phyloP scores from a whole-genome alignment of 371 early-diverging fungal genomes.

The Rhizopus stolonifer region DNA sequence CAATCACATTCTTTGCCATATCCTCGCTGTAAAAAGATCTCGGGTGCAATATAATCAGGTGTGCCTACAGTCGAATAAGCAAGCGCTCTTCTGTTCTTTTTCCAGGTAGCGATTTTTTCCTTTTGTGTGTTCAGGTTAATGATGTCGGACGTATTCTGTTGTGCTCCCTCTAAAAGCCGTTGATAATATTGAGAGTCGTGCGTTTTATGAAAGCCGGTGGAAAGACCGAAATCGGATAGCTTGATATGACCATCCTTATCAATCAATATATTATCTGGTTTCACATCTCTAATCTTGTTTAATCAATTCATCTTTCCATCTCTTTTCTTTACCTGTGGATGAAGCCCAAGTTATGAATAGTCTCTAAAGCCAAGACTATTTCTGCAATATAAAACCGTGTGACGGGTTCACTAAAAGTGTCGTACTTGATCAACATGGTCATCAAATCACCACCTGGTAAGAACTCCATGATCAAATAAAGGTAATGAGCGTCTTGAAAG shows the following conservation, averaged over 20 bases:
- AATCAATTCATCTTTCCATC: constrained; percentile 27
- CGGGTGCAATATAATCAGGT: constrained; percentile 97
- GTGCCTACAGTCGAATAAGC: constrained; percentile 96
- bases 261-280: constrained; percentile 87
- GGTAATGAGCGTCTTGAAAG: constrained; percentile 92
- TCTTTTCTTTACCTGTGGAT: constrained; percentile 81
- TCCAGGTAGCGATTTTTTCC: constrained; percentile 95
- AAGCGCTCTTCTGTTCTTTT: constrained; percentile 88
- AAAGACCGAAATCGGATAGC: constrained; percentile 95
- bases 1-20: constrained; percentile 98
- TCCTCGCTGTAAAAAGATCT: constrained; percentile 90
- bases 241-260: constrained; percentile 88
- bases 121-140: constrained; percentile 81
- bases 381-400: constrained; percentile 98
- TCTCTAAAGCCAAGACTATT: constrained; percentile 92
- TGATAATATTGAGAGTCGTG: constrained; percentile 95
- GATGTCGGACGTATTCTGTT: constrained; percentile 53
- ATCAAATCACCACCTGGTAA: constrained; percentile 97
- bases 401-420: constrained; percentile 95
- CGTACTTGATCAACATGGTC: constrained; percentile 96
- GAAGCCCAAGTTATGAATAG: constrained; percentile 95
- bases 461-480: constrained; percentile 98
- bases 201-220: constrained; percentile 97
- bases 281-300: constrained; percentile 71
- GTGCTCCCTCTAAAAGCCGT: constrained; percentile 65